Conservation (phyloP, 176 grass and related monocot genomes). For the Olyra latifolia region DNA sequence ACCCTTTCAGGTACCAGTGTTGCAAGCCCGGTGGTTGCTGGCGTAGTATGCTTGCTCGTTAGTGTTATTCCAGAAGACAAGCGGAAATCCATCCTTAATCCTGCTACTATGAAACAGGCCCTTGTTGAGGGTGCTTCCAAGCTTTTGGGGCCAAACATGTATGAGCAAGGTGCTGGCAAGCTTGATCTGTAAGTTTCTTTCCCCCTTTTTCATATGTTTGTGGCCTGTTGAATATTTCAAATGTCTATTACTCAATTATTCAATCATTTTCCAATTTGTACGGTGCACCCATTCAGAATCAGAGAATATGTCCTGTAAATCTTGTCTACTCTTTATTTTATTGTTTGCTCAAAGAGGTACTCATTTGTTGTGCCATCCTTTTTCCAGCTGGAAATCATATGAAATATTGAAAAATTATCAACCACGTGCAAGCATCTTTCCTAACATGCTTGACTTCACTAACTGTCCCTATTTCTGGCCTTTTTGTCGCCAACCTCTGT, state of each 20-base stretch:
- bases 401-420: slow-evolving; percentile 85
- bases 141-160: slow-evolving; percentile 91
- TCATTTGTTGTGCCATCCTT: slow-evolving; percentile 34
- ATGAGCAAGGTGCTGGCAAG: slow-evolving; percentile 94
- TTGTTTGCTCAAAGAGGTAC: slow-evolving; percentile 17
- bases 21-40: slow-evolving; percentile 94
- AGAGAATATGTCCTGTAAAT: background rate
- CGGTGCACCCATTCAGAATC: background rate
- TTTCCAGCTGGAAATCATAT: slow-evolving; percentile 81
- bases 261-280: background rate
- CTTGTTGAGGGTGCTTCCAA: slow-evolving; percentile 97
- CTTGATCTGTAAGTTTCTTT: slow-evolving; percentile 87
- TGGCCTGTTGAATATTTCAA: slow-evolving; percentile 19
- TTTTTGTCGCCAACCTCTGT: slow-evolving; percentile 90
- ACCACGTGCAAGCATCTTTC: slow-evolving; percentile 89
- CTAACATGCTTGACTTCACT: slow-evolving; percentile 74
- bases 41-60: slow-evolving; percentile 88
- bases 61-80: slow-evolving; percentile 75
- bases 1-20: slow-evolving; percentile 97
- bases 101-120: slow-evolving; percentile 95
- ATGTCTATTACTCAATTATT: background rate
- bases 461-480: slow-evolving; percentile 93
- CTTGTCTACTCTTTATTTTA: background rate
- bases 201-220: slow-evolving; percentile 6
- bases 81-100: slow-evolving; percentile 77